Evolutionary conservation across 2,329 filamentous ascomycete species (phyloP), one percentile per base, ranked within the genome.

Genomic region (Aspergillus carbonarius): DNA sequence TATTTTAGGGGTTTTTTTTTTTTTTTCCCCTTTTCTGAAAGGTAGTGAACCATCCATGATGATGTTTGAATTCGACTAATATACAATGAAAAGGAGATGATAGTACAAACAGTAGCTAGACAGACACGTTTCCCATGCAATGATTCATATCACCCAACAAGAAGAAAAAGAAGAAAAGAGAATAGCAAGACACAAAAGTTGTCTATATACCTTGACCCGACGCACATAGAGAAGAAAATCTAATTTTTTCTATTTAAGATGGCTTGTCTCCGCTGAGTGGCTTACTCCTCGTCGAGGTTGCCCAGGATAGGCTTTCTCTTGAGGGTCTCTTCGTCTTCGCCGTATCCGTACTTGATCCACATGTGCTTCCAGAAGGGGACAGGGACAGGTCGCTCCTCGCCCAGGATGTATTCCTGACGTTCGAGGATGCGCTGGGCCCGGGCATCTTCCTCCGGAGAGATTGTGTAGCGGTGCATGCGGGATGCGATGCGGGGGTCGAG

Each of bases 391-490:
- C 70, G 71, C 55, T 77, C 73, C 81, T 86, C 87, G 17, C 88
- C 88, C 73, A 90, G 85, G 60, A 91, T 76, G 71, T 90, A 87
- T 67, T 88, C 86, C 72, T 88, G 83, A 0, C 86, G 84, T 13
- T 89, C 82, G 27, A 81, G 80, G 55, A 92, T 85, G 57, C 79
- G 77, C 47, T 81, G 79, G 0, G 88, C 88, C 57, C 86, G 83
- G 35, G 83, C 84, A 73, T 93, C 90, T 35, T 92, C 88, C 59
- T 90, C 89, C 0, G 84, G 78, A 12, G 76, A 79, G 23, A 96
- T 77, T 70, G 89, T 83, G 68, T 95, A 96, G 54, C 85, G 85
- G 57, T 89, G 83, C 93, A 98, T 97, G 54, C 91, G 86, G 68
- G 82, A 82, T 5, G 84, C 85, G 61, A 97, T 87, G 37, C 93